These are phyloP conservation scores for Elsinoe batatas DNA, from an alignment of 2,329 filamentous ascomycete species.

Conservation along the genomic window DNA sequence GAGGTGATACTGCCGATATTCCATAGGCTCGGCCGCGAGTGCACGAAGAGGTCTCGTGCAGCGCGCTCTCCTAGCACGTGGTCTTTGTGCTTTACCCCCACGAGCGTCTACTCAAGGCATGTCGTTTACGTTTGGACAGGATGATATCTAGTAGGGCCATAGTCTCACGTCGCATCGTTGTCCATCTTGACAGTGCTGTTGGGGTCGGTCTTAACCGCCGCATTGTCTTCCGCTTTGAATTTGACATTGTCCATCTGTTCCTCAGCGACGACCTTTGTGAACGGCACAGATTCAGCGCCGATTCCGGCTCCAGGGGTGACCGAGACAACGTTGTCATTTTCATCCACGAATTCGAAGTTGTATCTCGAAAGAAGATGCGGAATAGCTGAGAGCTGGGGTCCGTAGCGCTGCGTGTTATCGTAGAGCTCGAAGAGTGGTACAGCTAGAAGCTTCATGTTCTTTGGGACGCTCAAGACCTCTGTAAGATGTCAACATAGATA, in stretches of 20 bases:
- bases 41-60: too few relatives aligned
- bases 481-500: conserved; percentile 13
- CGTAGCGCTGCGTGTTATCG: conserved; percentile 91
- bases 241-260: conserved; percentile 28
- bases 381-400: conserved; percentile 90
- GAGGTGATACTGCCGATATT: too few relatives aligned
- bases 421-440: conserved; percentile 97
- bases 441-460: conserved; percentile 98
- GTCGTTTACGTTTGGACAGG: too few relatives aligned
- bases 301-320: conserved; percentile 65
- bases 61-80: too few relatives aligned
- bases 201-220: background rate
- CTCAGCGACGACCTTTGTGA: conserved; percentile 56
- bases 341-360: conserved; percentile 96
- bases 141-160: too few relatives aligned
- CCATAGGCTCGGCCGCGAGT: too few relatives aligned
- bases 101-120: too few relatives aligned
- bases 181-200: background rate
- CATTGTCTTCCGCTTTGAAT: background rate
- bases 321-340: conserved; percentile 78
- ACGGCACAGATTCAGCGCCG: conserved; percentile 45
- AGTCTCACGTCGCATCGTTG: background rate
- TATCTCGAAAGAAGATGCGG: conserved; percentile 90
- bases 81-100: too few relatives aligned
- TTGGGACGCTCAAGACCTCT: conserved; percentile 94